Evolutionary conservation across 208 protist species (phyloP), one percentile per base, ranked within the genome.

Genomic region (Crithidia expoeki): DNA sequence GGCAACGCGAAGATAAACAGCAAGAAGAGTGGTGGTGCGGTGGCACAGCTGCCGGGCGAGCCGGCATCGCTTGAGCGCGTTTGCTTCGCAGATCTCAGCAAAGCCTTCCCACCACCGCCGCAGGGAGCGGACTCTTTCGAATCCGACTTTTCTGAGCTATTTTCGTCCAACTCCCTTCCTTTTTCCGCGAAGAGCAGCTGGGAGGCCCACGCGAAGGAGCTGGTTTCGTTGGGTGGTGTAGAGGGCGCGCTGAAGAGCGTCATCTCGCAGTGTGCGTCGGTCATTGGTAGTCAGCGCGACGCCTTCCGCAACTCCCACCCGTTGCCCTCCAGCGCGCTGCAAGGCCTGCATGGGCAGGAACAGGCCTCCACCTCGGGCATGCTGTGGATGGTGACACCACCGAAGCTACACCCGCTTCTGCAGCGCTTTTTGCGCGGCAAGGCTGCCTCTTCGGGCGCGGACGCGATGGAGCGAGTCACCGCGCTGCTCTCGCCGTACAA

Each of bases 401-500:
- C 70, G 50, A 75, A 81, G 36, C 76, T 96, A 57, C 81, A 94
- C 68, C 85, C 85, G 25, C 38, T 92, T 27, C 70, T 96, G 65
- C 72, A 80, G 21, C 74, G 75, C 32, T 91, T 86, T 50, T 65
- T 96, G 58, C 68, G 79, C 16, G 89, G 92, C 19, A 74, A 80
- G 56, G 67, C 78, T 17, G 84, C 85, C n/a, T 93, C 85, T 11
- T 94, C 89, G 3, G 80, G 89, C 28, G 92, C 92, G 4, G 92
- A 96, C 47, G 87, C 87, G 68, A 93, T 96, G 83, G 92, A 96
- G 74, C 86, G 92, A 21, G 90, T 96, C 56, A 96, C 89, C 27
- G 87, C 86, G 42, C 68, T 96, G 27, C 74, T 96, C 47, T 87
- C 86, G 5, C 80, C 85, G 28, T 84, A 96, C 74, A 81, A 84